Evolutionary conservation across 2,329 filamentous ascomycete species (phyloP), one percentile per base, ranked within the genome.

Genomic region (Phialophora chinensis): DNA sequence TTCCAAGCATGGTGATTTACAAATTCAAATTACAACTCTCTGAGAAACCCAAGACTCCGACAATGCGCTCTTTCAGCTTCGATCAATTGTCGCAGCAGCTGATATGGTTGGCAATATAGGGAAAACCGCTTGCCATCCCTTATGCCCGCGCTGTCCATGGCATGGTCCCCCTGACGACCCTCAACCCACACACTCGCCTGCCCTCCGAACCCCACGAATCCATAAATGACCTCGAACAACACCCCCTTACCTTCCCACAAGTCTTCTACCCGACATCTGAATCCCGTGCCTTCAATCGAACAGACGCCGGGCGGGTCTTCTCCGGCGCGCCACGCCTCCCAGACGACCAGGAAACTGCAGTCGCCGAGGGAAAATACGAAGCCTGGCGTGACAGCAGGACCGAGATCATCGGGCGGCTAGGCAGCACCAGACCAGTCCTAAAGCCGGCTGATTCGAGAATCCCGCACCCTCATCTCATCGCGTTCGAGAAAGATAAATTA

Each of bases 11-110:
- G 92, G 91, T 97, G 80, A 74, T 79, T 79, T 78, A 74, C 71
- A 72, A 94, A 94, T 90, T 85, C 86, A 83, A 83, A 82, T 87
- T 86, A 85, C 85, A 87, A 89, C 87, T 90, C 87, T 90, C 90
- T 92, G 90, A 92, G 62, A 73, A 72, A 66, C 69, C 27, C 61
- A 64, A 65, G 64, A 35, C n/a, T 7, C 47, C 11, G 1, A 35
- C 25, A 35, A 12, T 25, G 29, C 35, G n/a, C n/a, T 64, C 10
- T 8, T 35, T 25, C 14, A 23, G 14, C 23, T 38, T 42, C 27
- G 11, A 12, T 50, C 27, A 52, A 2, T 29, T 31, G 31, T 33
- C 44, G 29, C 33, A n/a, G 38, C 53, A 53, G 57, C 35, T 54
- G n/a, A 52, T 64, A 47, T 20, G 5, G 25, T 25, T 54, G 35